phyloP scores from a whole-genome alignment of 2,329 filamentous ascomycete genomes.

The Claviceps pazoutovae region DNA sequence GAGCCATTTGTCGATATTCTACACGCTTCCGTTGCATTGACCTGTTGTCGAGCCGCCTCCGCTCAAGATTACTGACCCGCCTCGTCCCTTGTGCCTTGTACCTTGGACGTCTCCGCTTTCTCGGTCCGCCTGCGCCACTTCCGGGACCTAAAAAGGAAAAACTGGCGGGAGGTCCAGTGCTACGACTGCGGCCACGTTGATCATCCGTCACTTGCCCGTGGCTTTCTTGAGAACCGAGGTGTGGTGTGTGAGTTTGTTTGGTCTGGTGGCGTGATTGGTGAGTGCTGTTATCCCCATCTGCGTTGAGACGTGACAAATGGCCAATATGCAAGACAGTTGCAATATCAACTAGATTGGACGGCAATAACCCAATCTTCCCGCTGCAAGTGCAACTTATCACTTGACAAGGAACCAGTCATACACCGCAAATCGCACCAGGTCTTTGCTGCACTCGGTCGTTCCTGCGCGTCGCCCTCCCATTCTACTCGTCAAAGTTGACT shows the following conservation, averaged over 20 bases:
- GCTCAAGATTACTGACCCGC: not conserved
- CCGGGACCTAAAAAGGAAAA: constrained; percentile 4
- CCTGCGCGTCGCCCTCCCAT: too few species aligned
- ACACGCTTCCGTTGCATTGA: not conserved
- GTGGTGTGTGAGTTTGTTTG: not conserved
- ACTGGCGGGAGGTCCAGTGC: constrained; percentile 1
- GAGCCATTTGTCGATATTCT: not conserved
- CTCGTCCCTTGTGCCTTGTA: not conserved
- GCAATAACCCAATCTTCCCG: not conserved
- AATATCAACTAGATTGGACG: too few species aligned
- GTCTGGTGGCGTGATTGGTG: not conserved
- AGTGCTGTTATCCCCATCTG: not conserved
- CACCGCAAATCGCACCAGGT: not conserved
- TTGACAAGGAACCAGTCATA: constrained; percentile 6
- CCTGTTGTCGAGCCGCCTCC: too few species aligned
- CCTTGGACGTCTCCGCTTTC: constrained; percentile 4
- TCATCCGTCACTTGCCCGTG: not conserved
- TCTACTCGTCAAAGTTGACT: too few species aligned
- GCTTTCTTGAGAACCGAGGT: not conserved
- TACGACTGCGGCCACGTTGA: not conserved
- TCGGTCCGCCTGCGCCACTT: constrained; percentile 10
- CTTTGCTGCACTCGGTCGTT: too few species aligned
- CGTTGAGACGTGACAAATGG: too few species aligned
- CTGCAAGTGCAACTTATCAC: not conserved
- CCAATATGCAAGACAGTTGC: not conserved